These are phyloP conservation scores for Puccinellia tenuiflora DNA, from an alignment of 176 grass and related monocot species.

Conservation along the genomic window DNA sequence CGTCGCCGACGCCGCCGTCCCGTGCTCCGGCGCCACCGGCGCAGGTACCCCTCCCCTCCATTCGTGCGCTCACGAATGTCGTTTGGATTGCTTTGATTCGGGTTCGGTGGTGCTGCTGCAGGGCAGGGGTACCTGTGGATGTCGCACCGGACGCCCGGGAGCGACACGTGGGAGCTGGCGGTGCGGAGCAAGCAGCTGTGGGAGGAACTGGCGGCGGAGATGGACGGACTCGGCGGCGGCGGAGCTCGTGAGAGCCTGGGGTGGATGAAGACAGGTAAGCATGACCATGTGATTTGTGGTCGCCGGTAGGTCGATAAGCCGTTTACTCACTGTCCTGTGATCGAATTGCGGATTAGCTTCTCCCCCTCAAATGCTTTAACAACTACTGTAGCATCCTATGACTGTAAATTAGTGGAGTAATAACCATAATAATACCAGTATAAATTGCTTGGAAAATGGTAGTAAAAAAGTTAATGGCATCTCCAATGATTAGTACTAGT, in stretches of 20 bases:
- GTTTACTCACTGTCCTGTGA: background rate
- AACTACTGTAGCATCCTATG: background rate
- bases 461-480: too few relatives aligned
- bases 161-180: constrained; percentile 76
- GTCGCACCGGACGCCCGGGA: constrained; percentile 72
- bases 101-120: constrained; percentile 11
- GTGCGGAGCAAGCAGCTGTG: constrained; percentile 74
- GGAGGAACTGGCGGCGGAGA: constrained; percentile 65
- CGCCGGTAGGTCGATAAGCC: background rate
- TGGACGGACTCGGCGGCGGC: constrained; percentile 40
- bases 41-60: constrained; percentile 37
- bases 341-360: background rate
- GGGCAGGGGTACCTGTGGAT: constrained; percentile 96
- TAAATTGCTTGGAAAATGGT: background rate
- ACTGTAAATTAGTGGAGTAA: background rate
- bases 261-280: constrained; percentile 91
- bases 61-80: too few relatives aligned
- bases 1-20: constrained; percentile 63
- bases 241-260: constrained; percentile 52
- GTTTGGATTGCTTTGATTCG: background rate
- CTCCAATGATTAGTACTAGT: too few relatives aligned
- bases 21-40: constrained; percentile 88
- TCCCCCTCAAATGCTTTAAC: background rate
- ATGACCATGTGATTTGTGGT: background rate
- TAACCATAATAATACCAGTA: background rate